Base-by-base conservation (phyloP, 768 basidiomycete genomes). In the Rhizopogon roseolus region DNA sequence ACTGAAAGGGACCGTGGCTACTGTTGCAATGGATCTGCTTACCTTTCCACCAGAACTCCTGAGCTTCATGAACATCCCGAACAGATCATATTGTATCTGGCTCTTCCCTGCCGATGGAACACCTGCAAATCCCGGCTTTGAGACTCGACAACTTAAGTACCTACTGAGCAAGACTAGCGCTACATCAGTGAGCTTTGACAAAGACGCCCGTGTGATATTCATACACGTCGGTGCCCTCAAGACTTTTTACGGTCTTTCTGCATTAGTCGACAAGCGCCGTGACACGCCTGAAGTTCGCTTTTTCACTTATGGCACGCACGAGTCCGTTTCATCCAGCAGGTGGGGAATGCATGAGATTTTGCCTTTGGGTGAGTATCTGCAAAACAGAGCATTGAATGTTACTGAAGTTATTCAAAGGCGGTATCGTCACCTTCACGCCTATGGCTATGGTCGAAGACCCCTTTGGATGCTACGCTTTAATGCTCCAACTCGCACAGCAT, bases 281-380 rank as follows among this genome's bases (percentile, higher is more conserved):
- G 74, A 77, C 19, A 65, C 67, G 3, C 68, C 73, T 28, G 76
- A 80, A 39, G 62, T 80, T 6, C 81, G 78, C 34, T 88, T 90
- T 59, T 81, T 82, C 62, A 79, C 79, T 0, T 92, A 85, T 69
- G 89, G 89, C 0, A 80, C 84, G 10, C 81, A 87, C 65, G 66
- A 78, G 28, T 73, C 64, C 16, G 68, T 86, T 13, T 66, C 74
- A n/a, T 75, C 73, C 16, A 64, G 72, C 6, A 67, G 73, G 32
- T 88, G 85, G 86, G 79, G 78, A n/a, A 60, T 89, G 7, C 74
- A 76, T 32, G 84, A 85, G 57, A 78, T 91, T 10, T 90, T 81
- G 61, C 85, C 85, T 38, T 65, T 80, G 53, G 89, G 89, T 88
- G 62, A 48, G 78, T 66, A 44, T 7, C 13, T 36, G 17, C 14